Percentiles rank a stretch among this genome's conserved stretches.
These are phyloP conservation scores for button mushroom (Agaricus bisporus) DNA, from an alignment of 768 basidiomycete species.

Conservation along the genomic window DNA sequence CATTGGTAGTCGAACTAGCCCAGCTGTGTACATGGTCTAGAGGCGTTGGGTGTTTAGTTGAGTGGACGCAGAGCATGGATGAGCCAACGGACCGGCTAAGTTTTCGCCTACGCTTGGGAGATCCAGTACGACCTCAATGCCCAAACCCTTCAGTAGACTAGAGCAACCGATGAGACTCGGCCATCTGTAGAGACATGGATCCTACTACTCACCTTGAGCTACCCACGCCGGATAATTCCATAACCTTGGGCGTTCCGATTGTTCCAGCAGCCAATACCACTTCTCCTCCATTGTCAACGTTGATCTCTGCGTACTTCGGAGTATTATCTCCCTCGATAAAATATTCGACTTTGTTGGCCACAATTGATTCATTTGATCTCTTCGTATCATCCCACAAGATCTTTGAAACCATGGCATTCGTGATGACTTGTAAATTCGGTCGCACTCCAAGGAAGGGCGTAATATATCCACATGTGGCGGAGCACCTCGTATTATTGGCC, in stretches of 20 bases:
- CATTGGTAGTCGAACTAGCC: conserved; percentile 26
- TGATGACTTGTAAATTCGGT: conserved; percentile 50
- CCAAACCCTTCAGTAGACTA: conserved; percentile 37
- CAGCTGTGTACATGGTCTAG: conserved; percentile 28
- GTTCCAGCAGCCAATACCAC: conserved; percentile 47
- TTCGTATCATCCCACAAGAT: conserved; percentile 34
- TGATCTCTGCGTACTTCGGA: conserved; percentile 19
- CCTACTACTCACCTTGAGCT: conserved; percentile 21
- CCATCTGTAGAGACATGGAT: background rate
- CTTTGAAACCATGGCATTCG: conserved; percentile 48
- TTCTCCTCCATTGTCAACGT: conserved; percentile 42
- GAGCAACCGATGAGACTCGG: background rate
- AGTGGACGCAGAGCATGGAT: background rate
- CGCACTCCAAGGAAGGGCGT: conserved; percentile 19
- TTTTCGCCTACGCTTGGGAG: conserved; percentile 46
- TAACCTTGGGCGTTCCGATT: conserved; percentile 28
- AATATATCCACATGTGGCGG: conserved; percentile 25
- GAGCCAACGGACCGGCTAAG: conserved; percentile 20
- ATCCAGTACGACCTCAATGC: conserved; percentile 33
- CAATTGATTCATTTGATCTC: conserved; percentile 21
- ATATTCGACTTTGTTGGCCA: conserved; percentile 44
- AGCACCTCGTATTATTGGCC: conserved; percentile 25
- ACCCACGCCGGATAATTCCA: conserved; percentile 28
- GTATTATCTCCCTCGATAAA: conserved; percentile 17
- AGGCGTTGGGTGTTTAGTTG: too few species aligned